Conservation (phyloP, 257 asterid genomes). For the Plectranthus barbatus region DNA sequence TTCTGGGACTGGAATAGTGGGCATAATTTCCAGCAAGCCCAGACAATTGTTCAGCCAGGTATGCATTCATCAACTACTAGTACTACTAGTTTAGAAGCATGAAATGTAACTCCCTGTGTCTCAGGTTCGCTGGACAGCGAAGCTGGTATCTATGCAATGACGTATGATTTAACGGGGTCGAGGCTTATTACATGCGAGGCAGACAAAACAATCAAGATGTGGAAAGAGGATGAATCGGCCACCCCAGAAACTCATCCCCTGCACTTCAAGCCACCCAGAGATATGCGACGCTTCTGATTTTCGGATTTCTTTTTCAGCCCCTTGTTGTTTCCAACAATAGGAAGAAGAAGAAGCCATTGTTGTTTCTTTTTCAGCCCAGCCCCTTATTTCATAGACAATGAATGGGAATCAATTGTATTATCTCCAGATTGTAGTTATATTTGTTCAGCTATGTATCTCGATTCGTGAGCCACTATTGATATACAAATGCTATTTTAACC, state of each 20-base stretch:
- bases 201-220: conserved; percentile 94
- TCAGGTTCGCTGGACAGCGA: conserved; percentile 95
- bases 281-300: conserved; percentile 64
- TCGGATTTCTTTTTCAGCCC: background rate
- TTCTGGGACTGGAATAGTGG: conserved; percentile 99
- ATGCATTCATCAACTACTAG: background rate
- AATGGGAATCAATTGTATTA: too few relatives aligned
- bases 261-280: conserved; percentile 89
- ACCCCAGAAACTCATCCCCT: conserved; percentile 92
- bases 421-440: too few relatives aligned
- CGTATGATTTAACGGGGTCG: conserved; percentile 64
- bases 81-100: too few relatives aligned
- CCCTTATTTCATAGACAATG: too few relatives aligned
- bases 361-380: too few relatives aligned
- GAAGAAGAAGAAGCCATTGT: too few relatives aligned
- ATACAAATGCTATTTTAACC: too few relatives aligned
- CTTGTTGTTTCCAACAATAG: too few relatives aligned
- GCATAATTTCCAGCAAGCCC: conserved; percentile 94
- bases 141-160: conserved; percentile 79
- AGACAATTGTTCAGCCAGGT: conserved; percentile 98
- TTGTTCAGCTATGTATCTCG: too few relatives aligned
- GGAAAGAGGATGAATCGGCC: conserved; percentile 88
- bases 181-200: conserved; percentile 93
- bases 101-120: too few relatives aligned
- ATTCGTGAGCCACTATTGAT: too few relatives aligned